Evolutionary conservation across 306 rosid genomes (phyloP).

Genomic region (Hippophae gyantsensis): DNA sequence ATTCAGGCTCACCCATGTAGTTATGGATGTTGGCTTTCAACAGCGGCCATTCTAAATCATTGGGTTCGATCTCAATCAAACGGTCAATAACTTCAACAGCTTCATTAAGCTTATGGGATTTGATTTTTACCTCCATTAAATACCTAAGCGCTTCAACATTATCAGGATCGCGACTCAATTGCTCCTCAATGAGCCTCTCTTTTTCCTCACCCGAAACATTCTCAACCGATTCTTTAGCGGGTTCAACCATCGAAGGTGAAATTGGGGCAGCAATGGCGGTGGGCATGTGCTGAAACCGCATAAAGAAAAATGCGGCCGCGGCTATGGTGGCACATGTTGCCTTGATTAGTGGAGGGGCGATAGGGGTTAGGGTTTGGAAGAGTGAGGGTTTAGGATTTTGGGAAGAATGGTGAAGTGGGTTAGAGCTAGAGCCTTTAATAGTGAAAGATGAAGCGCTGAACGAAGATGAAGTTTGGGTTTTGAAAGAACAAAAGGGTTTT

Average conservation of each 20-base stretch:
- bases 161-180: constrained; percentile 27
- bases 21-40: constrained; percentile 60
- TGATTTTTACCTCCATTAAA: constrained; percentile 41
- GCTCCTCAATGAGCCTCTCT: constrained; percentile 39
- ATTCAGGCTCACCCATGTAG: constrained; percentile 31
- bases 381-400: constrained; percentile 25
- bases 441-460: constrained; percentile 24
- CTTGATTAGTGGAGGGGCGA: constrained; percentile 28
- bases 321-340: constrained; percentile 42
- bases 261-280: constrained; percentile 44
- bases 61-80: constrained; percentile 53
- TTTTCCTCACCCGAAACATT: constrained; percentile 18
- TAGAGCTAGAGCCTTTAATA: constrained; percentile 24
- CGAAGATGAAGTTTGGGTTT: constrained; percentile 20
- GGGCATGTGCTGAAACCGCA: constrained; percentile 33
- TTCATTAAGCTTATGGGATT: constrained; percentile 37
- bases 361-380: constrained; percentile 31
- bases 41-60: constrained; percentile 53
- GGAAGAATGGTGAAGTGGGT: constrained; percentile 13
- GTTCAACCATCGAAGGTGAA: constrained; percentile 20
- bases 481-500: constrained; percentile 26
- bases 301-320: constrained; percentile 45
- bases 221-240: constrained; percentile 19
- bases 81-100: constrained; percentile 47
- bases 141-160: constrained; percentile 48